Percentiles rank a stretch among this genome's conserved stretches.
phyloP scores from a whole-genome alignment of 768 basidiomycete genomes.

The Boletus rubroflammeus region DNA sequence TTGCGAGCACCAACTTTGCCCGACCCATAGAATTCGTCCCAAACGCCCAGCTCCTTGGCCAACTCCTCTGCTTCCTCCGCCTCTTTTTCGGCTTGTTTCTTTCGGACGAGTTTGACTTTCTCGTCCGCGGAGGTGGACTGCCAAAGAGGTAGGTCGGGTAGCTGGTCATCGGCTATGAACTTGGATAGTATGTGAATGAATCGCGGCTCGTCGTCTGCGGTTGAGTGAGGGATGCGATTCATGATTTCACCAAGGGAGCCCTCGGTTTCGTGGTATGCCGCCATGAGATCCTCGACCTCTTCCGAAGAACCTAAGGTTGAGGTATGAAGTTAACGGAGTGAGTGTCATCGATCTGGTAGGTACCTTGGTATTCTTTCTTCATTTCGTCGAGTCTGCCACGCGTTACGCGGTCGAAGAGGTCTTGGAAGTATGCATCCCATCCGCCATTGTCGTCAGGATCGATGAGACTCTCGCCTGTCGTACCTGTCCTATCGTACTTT shows the following conservation, averaged over 20 bases:
- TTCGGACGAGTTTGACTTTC: constrained; percentile 69
- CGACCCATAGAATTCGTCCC: constrained; percentile 89
- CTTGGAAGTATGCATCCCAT: constrained; percentile 95
- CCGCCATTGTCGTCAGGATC: constrained; percentile 70
- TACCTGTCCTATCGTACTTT: constrained; percentile 82
- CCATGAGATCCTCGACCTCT: constrained; percentile 75
- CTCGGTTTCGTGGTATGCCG: constrained; percentile 63
- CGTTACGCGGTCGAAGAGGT: constrained; percentile 84
- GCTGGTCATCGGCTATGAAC: constrained; percentile 58
- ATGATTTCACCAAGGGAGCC: constrained; percentile 84
- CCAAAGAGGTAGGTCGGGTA: constrained; percentile 63
- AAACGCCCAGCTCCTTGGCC: constrained; percentile 86
- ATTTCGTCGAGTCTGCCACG: constrained; percentile 85
- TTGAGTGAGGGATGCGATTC: constrained; percentile 82
- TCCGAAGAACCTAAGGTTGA: constrained; percentile 68
- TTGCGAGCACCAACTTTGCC: constrained; percentile 64
- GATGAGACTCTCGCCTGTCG: constrained; percentile 74
- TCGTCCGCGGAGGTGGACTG: constrained; percentile 68
- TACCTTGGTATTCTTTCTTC: constrained; percentile 91
- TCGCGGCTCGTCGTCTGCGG: constrained; percentile 79
- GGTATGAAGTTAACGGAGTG: neutral
- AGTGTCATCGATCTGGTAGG: neutral
- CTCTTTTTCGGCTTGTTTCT: constrained; percentile 73
- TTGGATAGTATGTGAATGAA: constrained; percentile 67
- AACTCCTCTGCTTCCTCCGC: constrained; percentile 79